Conservation (phyloP, 768 basidiomycete species). For the Amyloporia xantha region DNA sequence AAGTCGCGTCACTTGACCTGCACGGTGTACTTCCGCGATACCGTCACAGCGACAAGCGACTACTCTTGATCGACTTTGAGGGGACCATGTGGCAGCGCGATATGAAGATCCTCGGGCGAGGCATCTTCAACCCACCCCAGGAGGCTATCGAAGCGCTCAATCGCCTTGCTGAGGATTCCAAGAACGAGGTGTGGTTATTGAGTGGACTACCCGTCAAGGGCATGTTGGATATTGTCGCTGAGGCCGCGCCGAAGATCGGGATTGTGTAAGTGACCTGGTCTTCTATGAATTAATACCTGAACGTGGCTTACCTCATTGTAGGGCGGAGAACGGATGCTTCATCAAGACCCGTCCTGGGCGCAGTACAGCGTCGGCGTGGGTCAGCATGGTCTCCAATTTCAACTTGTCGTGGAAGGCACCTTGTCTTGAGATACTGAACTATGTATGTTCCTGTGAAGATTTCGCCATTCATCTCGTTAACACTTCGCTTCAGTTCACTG, state of each 20-base stretch:
- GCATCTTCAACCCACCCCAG: slow-evolving; percentile 31
- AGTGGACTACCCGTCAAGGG: slow-evolving; percentile 65
- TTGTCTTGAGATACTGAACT: slow-evolving; percentile 78
- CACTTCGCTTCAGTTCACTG: slow-evolving; percentile 75
- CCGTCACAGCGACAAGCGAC: slow-evolving; percentile 54
- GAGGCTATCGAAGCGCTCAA: slow-evolving; percentile 43
- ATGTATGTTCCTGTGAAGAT: slow-evolving; percentile 41
- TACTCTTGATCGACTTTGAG: slow-evolving; percentile 75
- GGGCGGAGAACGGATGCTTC: slow-evolving; percentile 86
- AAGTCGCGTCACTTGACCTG: slow-evolving; percentile 37
- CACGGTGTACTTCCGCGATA: slow-evolving; percentile 58
- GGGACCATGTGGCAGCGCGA: slow-evolving; percentile 72
- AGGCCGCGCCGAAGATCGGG: slow-evolving; percentile 59
- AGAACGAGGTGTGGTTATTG: slow-evolving; percentile 78
- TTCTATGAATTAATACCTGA: neutral
- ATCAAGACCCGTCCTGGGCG: slow-evolving; percentile 47
- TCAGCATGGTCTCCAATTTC: slow-evolving; percentile 73
- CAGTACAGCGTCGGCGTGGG: slow-evolving; percentile 45
- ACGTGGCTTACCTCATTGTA: slow-evolving; percentile 20
- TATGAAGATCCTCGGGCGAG: slow-evolving; percentile 23
- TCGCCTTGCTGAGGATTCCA: slow-evolving; percentile 51
- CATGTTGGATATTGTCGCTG: slow-evolving; percentile 56
- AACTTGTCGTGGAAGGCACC: slow-evolving; percentile 77
- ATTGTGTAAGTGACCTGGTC: slow-evolving; percentile 50
- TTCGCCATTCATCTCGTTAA: too few relatives aligned